These are phyloP conservation scores for Prunella vulgaris DNA, from an alignment of 257 asterid genomes.

Conservation along the genomic window DNA sequence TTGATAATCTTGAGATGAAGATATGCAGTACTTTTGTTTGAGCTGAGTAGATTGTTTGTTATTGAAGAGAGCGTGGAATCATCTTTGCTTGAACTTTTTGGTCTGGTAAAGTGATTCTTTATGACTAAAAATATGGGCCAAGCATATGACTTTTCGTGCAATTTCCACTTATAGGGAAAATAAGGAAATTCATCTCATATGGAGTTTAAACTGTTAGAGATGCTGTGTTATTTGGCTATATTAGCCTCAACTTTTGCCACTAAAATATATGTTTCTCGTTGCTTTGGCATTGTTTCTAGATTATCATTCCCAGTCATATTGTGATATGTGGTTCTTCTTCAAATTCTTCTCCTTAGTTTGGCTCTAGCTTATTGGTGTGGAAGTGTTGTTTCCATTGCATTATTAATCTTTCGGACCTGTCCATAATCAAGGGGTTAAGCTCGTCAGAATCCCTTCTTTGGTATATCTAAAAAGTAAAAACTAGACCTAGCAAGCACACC, in stretches of 20 bases:
- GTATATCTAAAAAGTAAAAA: no score
- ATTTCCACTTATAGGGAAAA: neutral
- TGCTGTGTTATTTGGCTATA: neutral
- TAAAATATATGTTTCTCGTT: neutral
- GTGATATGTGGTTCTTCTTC: neutral
- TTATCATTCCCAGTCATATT: no score
- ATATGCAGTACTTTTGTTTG: neutral
- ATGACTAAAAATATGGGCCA: constrained; percentile 11
- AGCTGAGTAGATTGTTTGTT: constrained; percentile 25
- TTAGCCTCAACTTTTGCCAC: no score
- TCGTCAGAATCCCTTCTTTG: no score
- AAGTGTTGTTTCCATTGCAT: neutral
- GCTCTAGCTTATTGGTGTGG: neutral
- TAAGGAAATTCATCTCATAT: neutral
- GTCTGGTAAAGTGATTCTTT: constrained; percentile 28
- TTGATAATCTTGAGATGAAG: no score
- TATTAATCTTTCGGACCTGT: neutral
- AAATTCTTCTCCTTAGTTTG: neutral
- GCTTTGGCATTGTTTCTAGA: neutral
- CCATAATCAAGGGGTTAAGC: no score
- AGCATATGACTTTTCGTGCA: constrained; percentile 1
- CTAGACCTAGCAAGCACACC: no score
- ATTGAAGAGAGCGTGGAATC: constrained; percentile 31
- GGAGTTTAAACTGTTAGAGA: neutral
- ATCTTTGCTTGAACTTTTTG: constrained; percentile 36